These are phyloP conservation scores for Coemansia sp. DNA, from an alignment of 192 early-diverging fungal species.

Conservation along the genomic window DNA sequence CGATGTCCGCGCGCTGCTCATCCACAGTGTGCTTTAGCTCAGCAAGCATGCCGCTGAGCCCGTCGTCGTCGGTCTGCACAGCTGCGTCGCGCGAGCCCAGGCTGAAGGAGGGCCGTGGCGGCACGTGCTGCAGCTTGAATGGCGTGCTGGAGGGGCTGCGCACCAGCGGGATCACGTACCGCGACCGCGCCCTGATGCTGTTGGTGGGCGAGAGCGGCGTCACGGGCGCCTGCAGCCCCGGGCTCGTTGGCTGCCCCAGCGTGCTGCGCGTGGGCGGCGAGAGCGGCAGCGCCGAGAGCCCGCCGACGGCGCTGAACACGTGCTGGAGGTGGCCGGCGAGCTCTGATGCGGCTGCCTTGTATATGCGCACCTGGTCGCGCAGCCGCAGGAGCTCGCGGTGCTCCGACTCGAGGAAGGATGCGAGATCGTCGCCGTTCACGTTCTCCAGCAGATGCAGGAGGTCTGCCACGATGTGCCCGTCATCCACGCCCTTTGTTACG, in stretches of 20 bases:
- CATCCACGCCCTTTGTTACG: neutral
- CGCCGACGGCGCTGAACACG: slow-evolving; percentile 28
- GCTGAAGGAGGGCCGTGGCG: neutral
- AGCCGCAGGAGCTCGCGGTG: slow-evolving; percentile 28
- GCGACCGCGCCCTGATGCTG: neutral
- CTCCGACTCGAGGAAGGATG: slow-evolving; percentile 19
- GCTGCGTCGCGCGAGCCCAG: neutral
- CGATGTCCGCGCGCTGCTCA: slow-evolving; percentile 34
- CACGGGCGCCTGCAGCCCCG: neutral
- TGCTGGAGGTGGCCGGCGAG: slow-evolving; percentile 26
- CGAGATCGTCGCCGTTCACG: slow-evolving; percentile 17
- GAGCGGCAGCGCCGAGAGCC: slow-evolving; percentile 22
- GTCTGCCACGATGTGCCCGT: slow-evolving; percentile 9
- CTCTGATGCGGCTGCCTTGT: slow-evolving; percentile 21
- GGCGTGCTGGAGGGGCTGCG: neutral
- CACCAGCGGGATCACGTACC: neutral
- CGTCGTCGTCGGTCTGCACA: neutral
- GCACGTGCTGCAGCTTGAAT: slow-evolving; percentile 6
- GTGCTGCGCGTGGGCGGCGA: slow-evolving; percentile 12
- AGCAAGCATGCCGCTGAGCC: neutral
- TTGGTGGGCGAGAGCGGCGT: slow-evolving; percentile 10
- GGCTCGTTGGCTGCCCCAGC: neutral
- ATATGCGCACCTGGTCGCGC: slow-evolving; percentile 9
- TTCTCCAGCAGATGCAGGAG: slow-evolving; percentile 22
- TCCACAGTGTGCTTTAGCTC: slow-evolving; percentile 18